These are phyloP conservation scores for Suhomyces kunorum DNA, from an alignment of 1,139 yeast genomes.

Conservation along the genomic window DNA sequence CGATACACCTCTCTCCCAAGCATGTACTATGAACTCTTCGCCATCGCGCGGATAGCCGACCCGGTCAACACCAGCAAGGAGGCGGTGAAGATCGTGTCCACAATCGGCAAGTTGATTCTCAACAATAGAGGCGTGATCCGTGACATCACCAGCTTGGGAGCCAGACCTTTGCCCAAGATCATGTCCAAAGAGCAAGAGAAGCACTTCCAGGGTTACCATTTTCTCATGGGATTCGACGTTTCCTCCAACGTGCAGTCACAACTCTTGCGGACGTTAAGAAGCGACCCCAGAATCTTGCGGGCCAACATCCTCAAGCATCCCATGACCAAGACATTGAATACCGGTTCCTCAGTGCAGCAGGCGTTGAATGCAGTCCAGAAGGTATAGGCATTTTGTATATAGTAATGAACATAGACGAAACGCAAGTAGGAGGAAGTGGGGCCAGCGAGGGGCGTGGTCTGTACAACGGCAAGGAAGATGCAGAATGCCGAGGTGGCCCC, in stretches of 20 bases:
- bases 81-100: constrained; percentile 71
- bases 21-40: constrained; percentile 90
- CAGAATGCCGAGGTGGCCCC: too few species aligned
- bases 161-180: constrained; percentile 74
- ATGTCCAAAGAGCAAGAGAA: constrained; percentile 84
- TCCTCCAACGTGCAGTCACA: constrained; percentile 86
- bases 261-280: constrained; percentile 73
- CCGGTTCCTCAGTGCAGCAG: constrained; percentile 52
- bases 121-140: constrained; percentile 92
- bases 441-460: too few species aligned
- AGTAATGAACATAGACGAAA: constrained; percentile 6
- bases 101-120: constrained; percentile 80
- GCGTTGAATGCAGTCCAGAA: constrained; percentile 24
- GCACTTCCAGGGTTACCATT: constrained; percentile 89
- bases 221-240: constrained; percentile 82
- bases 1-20: constrained; percentile 5
- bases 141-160: constrained; percentile 77
- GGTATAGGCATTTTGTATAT: constrained; percentile 10
- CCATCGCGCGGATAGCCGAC: constrained; percentile 78
- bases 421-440: neutral
- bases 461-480: too few species aligned
- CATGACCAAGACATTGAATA: constrained; percentile 52
- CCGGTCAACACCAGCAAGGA: constrained; percentile 57
- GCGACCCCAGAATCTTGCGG: constrained; percentile 89
- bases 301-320: constrained; percentile 72